phyloP scores from a whole-genome alignment of 1,284 basidiomycete genomes.

The Tremellales sp. region DNA sequence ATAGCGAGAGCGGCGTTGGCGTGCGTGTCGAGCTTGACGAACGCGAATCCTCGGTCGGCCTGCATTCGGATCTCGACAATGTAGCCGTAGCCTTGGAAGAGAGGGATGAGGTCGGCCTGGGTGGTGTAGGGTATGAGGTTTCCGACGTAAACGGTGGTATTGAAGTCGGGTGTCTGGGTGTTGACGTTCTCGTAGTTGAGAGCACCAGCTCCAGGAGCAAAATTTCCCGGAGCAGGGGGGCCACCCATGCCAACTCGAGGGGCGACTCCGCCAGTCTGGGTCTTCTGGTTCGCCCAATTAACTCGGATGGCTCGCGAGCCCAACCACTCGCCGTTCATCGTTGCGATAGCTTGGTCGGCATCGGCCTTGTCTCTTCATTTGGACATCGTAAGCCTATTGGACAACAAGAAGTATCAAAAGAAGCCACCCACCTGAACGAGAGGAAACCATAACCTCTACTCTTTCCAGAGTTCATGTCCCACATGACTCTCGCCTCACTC shows the following conservation, averaged over 20 bases:
- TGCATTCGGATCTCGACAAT: conserved; percentile 98
- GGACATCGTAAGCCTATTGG: conserved; percentile 53
- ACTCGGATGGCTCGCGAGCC: conserved; percentile 95
- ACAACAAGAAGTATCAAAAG: not conserved
- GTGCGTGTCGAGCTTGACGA: conserved; percentile 96
- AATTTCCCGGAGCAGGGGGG: conserved; percentile 5
- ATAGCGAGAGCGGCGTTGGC: conserved; percentile 97
- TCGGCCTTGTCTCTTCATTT: conserved; percentile 94
- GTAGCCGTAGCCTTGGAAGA: conserved; percentile 92
- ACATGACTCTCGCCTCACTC: conserved; percentile 98
- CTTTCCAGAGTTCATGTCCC: conserved; percentile 99
- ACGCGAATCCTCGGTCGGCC: conserved; percentile 94
- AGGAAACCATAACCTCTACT: conserved; percentile 61
- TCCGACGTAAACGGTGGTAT: conserved; percentile 95
- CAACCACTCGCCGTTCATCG: conserved; percentile 99
- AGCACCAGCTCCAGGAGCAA: conserved; percentile 10
- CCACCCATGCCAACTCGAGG: conserved; percentile 18
- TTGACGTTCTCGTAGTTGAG: conserved; percentile 73
- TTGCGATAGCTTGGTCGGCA: conserved; percentile 94
- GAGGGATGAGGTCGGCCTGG: conserved; percentile 88
- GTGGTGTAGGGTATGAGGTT: conserved; percentile 95
- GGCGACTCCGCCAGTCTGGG: conserved; percentile 56
- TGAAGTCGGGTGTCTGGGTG: conserved; percentile 82
- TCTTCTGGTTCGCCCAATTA: conserved; percentile 99
- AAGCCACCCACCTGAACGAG: conserved; percentile 49